Conservation (phyloP, 2,329 filamentous ascomycete species). For the Zelopaecilomyces penicillatus region DNA sequence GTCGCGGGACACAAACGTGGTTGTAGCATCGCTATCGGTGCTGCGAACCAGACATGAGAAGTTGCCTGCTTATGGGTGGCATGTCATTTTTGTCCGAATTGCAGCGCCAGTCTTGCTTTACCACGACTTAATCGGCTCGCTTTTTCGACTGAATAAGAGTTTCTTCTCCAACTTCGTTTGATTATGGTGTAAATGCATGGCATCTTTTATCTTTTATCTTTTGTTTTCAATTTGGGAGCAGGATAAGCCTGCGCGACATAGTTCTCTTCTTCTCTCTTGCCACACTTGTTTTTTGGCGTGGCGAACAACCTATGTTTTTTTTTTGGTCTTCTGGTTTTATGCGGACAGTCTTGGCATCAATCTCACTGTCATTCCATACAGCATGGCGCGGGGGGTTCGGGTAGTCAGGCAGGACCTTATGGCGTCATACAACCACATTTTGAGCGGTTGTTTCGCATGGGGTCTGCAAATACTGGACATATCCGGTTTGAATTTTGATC, state of each 20-base stretch:
- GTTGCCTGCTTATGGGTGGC: background rate
- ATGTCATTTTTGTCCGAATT: background rate
- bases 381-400: conserved; percentile 2
- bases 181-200: too few relatives aligned
- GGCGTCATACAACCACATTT: background rate
- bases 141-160: too few relatives aligned
- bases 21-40: background rate
- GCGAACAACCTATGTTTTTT: too few relatives aligned
- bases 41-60: background rate
- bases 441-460: background rate
- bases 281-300: too few relatives aligned
- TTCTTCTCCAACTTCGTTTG: too few relatives aligned
- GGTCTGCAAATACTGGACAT: background rate
- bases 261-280: too few relatives aligned
- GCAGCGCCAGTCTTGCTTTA: too few relatives aligned
- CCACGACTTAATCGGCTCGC: too few relatives aligned
- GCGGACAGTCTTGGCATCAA: background rate
- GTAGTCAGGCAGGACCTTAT: background rate
- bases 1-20: conserved; percentile 1
- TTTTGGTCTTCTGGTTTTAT: background rate
- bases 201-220: too few relatives aligned
- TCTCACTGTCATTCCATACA: background rate
- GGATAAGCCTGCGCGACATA: too few relatives aligned
- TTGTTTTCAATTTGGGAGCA: too few relatives aligned
- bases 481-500: background rate